phyloP scores from a whole-genome alignment of 1,284 basidiomycete species.

The Neonothopanus nambi region DNA sequence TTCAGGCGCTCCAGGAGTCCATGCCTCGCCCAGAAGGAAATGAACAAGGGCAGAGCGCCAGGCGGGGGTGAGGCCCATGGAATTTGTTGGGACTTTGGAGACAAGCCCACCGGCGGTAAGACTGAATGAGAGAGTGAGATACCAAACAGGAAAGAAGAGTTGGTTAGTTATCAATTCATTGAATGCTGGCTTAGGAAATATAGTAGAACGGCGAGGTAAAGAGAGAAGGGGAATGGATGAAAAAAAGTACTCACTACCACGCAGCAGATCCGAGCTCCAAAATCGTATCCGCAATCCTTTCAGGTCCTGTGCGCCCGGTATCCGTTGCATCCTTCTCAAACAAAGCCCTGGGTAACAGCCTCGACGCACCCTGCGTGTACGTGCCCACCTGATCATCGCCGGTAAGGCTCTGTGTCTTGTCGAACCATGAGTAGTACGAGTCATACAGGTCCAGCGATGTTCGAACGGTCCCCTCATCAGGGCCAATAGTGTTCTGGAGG shows the following conservation, averaged over 20 bases:
- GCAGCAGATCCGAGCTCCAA: constrained; percentile 6
- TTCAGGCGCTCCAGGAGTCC: constrained; percentile 32
- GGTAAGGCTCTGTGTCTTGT: no score
- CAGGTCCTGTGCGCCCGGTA: no score
- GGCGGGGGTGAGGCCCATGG: constrained; percentile 40
- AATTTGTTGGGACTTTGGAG: constrained; percentile 31
- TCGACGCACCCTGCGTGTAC: constrained; percentile 32
- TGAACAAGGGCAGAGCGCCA: constrained; percentile 41
- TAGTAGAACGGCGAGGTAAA: no score
- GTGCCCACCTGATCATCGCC: constrained; percentile 22
- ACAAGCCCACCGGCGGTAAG: constrained; percentile 37
- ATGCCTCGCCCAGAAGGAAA: constrained; percentile 23
- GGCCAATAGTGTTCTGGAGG: constrained; percentile 16
- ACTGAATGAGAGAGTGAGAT: constrained; percentile 21
- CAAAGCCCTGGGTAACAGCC: constrained; percentile 37
- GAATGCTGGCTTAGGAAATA: no score
- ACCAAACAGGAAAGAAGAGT: no score
- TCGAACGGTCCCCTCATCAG: background rate
- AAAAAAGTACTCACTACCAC: background rate
- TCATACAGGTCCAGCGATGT: constrained; percentile 19
- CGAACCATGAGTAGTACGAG: no score
- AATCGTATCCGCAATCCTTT: constrained; percentile 30
- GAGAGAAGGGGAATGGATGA: constrained; percentile 31
- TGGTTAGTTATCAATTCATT: no score
- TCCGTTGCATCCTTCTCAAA: constrained; percentile 20